Conservation (phyloP, 208 protist genomes). For the Wallacemonas collosoma region DNA sequence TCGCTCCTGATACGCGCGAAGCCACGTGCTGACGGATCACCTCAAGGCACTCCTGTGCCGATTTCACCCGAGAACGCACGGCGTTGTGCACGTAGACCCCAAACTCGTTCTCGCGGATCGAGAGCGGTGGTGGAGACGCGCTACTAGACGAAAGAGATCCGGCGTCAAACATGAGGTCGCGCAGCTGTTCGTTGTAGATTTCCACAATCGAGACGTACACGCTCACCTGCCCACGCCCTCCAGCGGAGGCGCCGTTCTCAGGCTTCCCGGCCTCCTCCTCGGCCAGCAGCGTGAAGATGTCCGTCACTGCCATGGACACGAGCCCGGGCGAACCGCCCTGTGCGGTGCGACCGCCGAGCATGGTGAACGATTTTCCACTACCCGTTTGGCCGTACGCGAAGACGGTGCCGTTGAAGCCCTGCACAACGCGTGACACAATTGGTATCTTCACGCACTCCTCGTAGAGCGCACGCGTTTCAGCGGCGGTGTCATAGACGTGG, state of each 20-base stretch:
- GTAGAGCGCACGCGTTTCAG: conserved; percentile 58
- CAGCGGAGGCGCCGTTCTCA: conserved; percentile 17
- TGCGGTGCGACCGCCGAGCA: conserved; percentile 53
- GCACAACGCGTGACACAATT: conserved; percentile 61
- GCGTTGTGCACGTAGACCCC: conserved; percentile 88
- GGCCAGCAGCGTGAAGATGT: conserved; percentile 60
- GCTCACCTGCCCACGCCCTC: not conserved
- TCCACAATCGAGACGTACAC: conserved; percentile 74
- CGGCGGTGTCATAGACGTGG: conserved; percentile 45
- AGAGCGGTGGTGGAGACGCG: conserved; percentile 34
- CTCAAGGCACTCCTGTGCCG: conserved; percentile 55
- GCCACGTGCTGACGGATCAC: conserved; percentile 59
- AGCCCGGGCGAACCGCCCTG: conserved; percentile 34
- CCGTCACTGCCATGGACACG: conserved; percentile 47
- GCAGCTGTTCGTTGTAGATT: conserved; percentile 88
- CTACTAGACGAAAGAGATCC: conserved; percentile 19
- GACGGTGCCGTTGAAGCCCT: conserved; percentile 87
- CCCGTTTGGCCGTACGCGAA: conserved; percentile 90
- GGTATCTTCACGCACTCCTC: conserved; percentile 37
- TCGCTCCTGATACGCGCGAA: conserved; percentile 66
- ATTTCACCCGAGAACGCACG: conserved; percentile 44
- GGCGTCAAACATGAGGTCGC: conserved; percentile 48
- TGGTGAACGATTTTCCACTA: conserved; percentile 85
- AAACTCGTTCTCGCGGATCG: conserved; percentile 76
- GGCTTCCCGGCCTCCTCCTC: conserved; percentile 40